A percentile compares a stretch with the other conserved stretches of the same genome.
phyloP scores from a whole-genome alignment of 495 filamentous ascomycete genomes.

The Tuber indicum region DNA sequence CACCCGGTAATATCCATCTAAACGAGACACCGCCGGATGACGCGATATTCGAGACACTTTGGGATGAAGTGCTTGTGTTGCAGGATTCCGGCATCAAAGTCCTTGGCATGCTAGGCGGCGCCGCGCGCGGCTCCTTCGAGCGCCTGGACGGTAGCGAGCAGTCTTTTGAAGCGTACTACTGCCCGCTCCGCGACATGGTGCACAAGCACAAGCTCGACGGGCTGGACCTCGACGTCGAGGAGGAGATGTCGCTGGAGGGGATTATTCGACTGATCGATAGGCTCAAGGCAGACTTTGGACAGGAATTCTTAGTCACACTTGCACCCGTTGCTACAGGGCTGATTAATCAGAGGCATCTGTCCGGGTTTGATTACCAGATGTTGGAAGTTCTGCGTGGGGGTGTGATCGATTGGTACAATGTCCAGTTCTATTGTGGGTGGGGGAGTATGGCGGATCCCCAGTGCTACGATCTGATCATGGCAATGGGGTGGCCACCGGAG shows the following conservation, averaged over 20 bases:
- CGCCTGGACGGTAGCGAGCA: slow-evolving; percentile 53
- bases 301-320: slow-evolving; percentile 65
- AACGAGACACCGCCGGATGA: slow-evolving; percentile 65
- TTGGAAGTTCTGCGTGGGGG: slow-evolving; percentile 59
- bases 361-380: slow-evolving; percentile 65
- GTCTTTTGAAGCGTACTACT: slow-evolving; percentile 63
- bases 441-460: slow-evolving; percentile 55
- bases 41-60: slow-evolving; percentile 55
- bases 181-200: slow-evolving; percentile 56
- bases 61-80: slow-evolving; percentile 62
- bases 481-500: slow-evolving; percentile 56
- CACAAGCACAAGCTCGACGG: slow-evolving; percentile 57
- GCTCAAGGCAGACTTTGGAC: slow-evolving; percentile 64
- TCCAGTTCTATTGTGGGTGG: slow-evolving; percentile 81
- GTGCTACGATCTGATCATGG: slow-evolving; percentile 61
- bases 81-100: slow-evolving; percentile 62
- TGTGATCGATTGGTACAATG: slow-evolving; percentile 72
- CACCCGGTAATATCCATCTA: slow-evolving; percentile 56
- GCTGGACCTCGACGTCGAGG: slow-evolving; percentile 78
- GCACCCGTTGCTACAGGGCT: slow-evolving; percentile 73
- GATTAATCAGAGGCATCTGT: slow-evolving; percentile 53
- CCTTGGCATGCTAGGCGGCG: slow-evolving; percentile 77
- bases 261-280: slow-evolving; percentile 64
- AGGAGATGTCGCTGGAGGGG: slow-evolving; percentile 63
- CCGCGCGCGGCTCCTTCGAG: slow-evolving; percentile 62